A percentile compares a stretch with the other conserved stretches of the same genome.
phyloP scores from a whole-genome alignment of 2,329 filamentous ascomycete species.

The Nigrospora sphaerica region DNA sequence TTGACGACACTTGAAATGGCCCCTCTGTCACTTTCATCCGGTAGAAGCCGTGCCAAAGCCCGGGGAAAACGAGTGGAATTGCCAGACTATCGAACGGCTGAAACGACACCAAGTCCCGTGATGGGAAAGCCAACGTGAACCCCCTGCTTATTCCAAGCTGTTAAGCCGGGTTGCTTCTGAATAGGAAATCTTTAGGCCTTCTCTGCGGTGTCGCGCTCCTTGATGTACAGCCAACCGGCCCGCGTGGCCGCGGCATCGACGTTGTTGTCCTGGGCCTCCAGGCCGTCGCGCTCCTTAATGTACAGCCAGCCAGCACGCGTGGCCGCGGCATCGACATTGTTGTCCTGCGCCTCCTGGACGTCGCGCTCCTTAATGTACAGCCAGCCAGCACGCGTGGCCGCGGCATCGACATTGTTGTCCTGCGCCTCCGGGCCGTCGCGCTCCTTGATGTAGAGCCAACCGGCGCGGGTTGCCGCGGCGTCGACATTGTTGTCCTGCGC shows the following conservation, averaged over 20 bases:
- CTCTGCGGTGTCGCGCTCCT: neutral
- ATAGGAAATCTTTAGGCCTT: too few species aligned
- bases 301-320: neutral
- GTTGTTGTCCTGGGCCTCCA: neutral
- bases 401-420: neutral
- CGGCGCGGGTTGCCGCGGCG: neutral
- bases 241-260: neutral
- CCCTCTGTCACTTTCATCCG: too few species aligned
- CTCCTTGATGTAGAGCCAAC: neutral
- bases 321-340: neutral
- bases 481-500: neutral
- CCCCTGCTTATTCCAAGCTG: too few species aligned
- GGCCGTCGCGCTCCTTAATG: neutral
- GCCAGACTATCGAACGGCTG: too few species aligned
- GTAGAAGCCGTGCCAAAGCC: too few species aligned
- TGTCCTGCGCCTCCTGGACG: neutral
- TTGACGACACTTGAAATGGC: too few species aligned
- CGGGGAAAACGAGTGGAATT: too few species aligned
- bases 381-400: neutral
- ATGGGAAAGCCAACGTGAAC: too few species aligned
- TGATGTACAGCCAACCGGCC: neutral
- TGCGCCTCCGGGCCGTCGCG: neutral
- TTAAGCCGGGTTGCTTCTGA: too few species aligned
- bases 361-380: neutral
- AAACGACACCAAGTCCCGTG: too few species aligned